These are phyloP conservation scores for Ophiostoma sp. DNA, from an alignment of 2,329 filamentous ascomycete genomes.

Conservation along the genomic window DNA sequence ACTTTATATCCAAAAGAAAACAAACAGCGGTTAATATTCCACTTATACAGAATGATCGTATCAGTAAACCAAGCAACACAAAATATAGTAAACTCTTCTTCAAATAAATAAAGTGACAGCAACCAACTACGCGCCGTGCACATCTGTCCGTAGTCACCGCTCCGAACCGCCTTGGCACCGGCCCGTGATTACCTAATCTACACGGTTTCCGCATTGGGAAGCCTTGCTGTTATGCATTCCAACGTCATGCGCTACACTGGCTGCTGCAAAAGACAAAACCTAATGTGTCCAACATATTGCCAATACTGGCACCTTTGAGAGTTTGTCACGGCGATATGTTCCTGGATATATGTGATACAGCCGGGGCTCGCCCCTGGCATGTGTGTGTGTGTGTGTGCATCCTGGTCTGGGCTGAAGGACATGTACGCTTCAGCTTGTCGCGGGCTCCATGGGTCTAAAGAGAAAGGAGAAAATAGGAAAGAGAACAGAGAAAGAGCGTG, in stretches of 20 bases:
- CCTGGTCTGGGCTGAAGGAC: not conserved
- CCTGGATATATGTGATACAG: not conserved
- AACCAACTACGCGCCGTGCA: too few relatives aligned
- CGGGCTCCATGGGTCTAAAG: not conserved
- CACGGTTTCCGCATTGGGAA: not conserved
- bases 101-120: too few relatives aligned
- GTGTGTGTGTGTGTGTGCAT: not conserved
- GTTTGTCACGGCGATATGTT: not conserved
- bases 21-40: too few relatives aligned
- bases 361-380: not conserved
- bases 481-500: too few relatives aligned
- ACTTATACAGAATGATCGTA: too few relatives aligned
- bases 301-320: not conserved
- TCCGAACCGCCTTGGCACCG: not conserved
- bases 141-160: too few relatives aligned
- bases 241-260: not conserved
- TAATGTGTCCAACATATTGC: not conserved
- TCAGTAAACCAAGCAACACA: too few relatives aligned
- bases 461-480: not conserved
- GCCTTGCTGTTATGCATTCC: not conserved
- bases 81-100: too few relatives aligned
- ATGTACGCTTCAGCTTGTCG: not conserved
- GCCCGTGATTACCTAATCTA: not conserved
- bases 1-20: too few relatives aligned
- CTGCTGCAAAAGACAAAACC: not conserved